Evolutionary conservation across 2,329 filamentous ascomycete species (phyloP), one percentile per base, ranked within the genome.

Genomic region (Penicillium sp.): DNA sequence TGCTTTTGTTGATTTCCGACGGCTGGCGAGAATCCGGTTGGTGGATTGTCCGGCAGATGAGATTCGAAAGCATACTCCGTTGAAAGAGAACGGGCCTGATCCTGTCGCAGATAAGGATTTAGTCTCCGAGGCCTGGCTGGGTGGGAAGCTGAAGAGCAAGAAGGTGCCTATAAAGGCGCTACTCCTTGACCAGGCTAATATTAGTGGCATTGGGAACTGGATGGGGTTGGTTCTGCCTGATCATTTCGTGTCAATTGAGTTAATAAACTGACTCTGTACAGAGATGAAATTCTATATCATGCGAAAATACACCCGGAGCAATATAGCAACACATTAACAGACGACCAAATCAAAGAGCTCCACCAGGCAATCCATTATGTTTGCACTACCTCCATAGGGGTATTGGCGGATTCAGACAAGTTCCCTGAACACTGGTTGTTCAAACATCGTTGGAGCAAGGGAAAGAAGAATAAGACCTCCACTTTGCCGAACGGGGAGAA

Each of bases 141-240:
- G 76, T n/a, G 77, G 83, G 59, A 91, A 92, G 75, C 83, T 97
- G 81, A 82, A 79, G 54, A 87, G 84, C 61, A 93, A 94, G 58
- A 91, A 87, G 70, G 91, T 97, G 0, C 93, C 94, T 0, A 86
- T 98, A 66, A 98, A 98, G 75, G 91, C 93, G 0, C 82, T 97
- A 21, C 81, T 99, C 13, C 83, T 98, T 3, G 92, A 98, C 73
- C 95, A 99, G 77, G 85, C 88, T 19, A 91, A 91, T 74, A 91
- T 98, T 64, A 95, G 91, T 71, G 95, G 95, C 7, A 91, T 99
- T 65, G 95, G 95, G 0, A 98, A 98, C 73, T 99, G 94, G 94
- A 94, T 99, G 58, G 93, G 90, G 79, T 86, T 76, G 67, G 83
- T 74, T 41, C 5, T 58, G 8, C 7, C 46, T 6, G 30, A 30